Conservation (phyloP, 306 rosid species). For the Urtica urens region DNA sequence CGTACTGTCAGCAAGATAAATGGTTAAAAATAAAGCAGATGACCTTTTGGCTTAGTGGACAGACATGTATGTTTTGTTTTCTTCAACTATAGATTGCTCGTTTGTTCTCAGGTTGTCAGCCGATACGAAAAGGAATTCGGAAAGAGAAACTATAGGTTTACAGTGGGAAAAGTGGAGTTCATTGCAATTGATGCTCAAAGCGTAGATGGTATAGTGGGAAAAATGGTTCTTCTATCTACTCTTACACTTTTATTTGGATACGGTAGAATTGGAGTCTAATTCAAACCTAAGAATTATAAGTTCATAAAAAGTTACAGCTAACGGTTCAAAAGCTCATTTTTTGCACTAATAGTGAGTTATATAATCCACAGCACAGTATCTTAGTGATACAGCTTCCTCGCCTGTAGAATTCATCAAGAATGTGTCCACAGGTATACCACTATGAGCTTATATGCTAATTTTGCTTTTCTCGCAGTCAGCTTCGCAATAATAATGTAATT, state of each 20-base stretch:
- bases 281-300: too few species aligned
- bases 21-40: conserved; percentile 6
- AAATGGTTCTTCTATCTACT: too few species aligned
- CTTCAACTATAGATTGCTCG: conserved; percentile 5
- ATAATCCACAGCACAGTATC: conserved; percentile 43
- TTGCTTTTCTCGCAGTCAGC: conserved; percentile 9
- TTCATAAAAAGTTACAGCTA: too few species aligned
- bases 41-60: not conserved
- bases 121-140: conserved; percentile 68
- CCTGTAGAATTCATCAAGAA: conserved; percentile 49
- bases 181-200: conserved; percentile 65
- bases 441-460: conserved; percentile 13
- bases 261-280: too few species aligned
- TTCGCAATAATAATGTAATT: conserved; percentile 6
- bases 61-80: not conserved
- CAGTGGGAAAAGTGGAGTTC: conserved; percentile 61
- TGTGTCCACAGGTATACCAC: conserved; percentile 47
- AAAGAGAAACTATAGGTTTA: conserved; percentile 40
- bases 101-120: conserved; percentile 31
- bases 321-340: conserved; percentile 13
- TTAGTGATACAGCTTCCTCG: conserved; percentile 34
- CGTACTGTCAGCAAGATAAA: not conserved
- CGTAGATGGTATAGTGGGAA: conserved; percentile 78
- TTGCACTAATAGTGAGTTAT: conserved; percentile 3
- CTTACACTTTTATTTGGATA: too few species aligned